Evolutionary conservation across 345 rosid species (phyloP), one percentile per base, ranked within the genome.

Genomic region (Sisymbrium altissimum): DNA sequence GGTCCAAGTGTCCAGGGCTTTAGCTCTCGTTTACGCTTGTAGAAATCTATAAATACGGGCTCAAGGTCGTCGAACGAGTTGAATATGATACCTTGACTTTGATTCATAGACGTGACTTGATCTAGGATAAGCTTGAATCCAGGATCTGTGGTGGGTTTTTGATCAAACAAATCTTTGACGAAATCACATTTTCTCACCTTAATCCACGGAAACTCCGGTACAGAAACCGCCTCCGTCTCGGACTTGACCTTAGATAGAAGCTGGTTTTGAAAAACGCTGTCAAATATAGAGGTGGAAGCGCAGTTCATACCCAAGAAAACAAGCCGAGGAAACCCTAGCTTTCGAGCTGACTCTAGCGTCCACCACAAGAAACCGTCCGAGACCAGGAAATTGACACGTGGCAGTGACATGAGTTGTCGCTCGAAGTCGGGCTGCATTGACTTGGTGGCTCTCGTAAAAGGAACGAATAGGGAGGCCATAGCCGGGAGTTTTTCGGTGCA

Each of bases 251-350:
- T 13, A 27, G 59, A 53, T 3, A 53, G 11, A 53, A 53, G 59
- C 36, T 29, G 5, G 36, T 53, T 53, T 14, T 27, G 8, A 53
- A 53, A 53, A 13, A 53, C 59, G 14, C 59, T 53, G 59, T 53
- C 59, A 36, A 27, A 1, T 27, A 54, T 7, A 54, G 19, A 54
- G 11, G 59, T 32, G 59, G 59, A 54, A 14, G 18, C 18, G 19
- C 59, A 54, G 38, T 54, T 54, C 59, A 53, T 53, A 3, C 59
- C 59, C 35, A 53, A 27, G 59, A 53, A 53, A 53, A 53, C 59
- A 53, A 53, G 59, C 59, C 59, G 59, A n/a, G 59, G 59, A 54
- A 54, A 54, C 59, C 59, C 38, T 54, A 29, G 59, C 59, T 54
- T 54, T 0, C 4, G 19, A 54, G 59, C 59, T 3, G 38, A 54